phyloP scores from a whole-genome alignment of 2,329 filamentous ascomycete genomes.

The Colletotrichum paranaense region DNA sequence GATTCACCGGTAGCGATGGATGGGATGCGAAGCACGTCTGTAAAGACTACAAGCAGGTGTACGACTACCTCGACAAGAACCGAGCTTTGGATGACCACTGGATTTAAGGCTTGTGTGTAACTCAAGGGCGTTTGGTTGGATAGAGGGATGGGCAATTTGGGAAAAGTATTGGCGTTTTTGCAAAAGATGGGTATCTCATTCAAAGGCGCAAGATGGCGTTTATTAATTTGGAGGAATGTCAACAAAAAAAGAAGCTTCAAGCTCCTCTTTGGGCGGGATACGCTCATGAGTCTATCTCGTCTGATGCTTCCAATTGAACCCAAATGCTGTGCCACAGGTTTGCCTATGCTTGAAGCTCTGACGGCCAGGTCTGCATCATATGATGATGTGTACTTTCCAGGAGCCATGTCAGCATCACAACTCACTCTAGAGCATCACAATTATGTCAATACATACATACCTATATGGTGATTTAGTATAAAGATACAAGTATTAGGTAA shows the following conservation, averaged over 20 bases:
- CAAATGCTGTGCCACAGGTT: not conserved
- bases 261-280: not conserved
- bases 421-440: not conserved
- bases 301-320: not conserved
- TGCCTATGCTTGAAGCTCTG: not conserved
- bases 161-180: not conserved
- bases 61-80: conserved; percentile 47
- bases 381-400: no score
- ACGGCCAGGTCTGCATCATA: not conserved
- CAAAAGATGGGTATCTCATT: not conserved
- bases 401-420: not conserved
- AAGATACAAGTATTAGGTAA: no score
- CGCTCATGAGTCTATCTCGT: not conserved
- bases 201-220: not conserved
- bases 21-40: conserved; percentile 57
- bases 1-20: conserved; percentile 51
- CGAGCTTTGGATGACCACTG: conserved; percentile 48
- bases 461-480: no score
- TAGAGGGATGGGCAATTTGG: not conserved
- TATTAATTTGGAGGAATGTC: not conserved
- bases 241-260: not conserved
- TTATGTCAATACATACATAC: no score
- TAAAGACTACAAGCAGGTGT: conserved; percentile 50
- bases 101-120: conserved; percentile 44
- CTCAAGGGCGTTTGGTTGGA: not conserved